These are phyloP conservation scores for Syzygium oleosum DNA, from an alignment of 345 rosid species.

Conservation along the genomic window DNA sequence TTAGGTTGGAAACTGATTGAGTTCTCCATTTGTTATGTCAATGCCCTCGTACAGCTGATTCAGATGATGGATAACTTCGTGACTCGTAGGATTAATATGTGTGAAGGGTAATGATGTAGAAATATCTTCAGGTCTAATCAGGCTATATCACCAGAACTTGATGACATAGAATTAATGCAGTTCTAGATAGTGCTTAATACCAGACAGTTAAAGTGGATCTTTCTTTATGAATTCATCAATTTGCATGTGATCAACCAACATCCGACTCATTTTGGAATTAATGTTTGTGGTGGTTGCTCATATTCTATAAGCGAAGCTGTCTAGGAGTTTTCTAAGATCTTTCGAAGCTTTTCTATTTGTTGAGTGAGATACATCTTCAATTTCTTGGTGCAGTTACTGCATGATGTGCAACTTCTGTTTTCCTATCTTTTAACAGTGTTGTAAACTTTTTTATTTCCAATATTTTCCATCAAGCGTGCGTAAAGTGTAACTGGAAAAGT, in stretches of 20 bases:
- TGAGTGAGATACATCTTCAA: neutral
- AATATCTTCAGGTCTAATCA: neutral
- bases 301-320: neutral
- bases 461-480: neutral
- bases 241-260: neutral
- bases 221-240: neutral
- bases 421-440: neutral
- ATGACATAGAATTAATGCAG: neutral
- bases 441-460: neutral
- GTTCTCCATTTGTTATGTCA: neutral
- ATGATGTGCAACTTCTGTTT: neutral
- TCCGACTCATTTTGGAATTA: neutral
- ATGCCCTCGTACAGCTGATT: neutral
- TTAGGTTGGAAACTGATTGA: neutral
- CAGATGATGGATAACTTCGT: neutral
- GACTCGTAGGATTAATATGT: neutral
- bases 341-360: neutral
- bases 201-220: neutral
- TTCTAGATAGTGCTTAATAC: neutral
- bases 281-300: neutral
- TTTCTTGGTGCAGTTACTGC: neutral
- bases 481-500: neutral
- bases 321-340: neutral
- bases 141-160: neutral
- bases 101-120: neutral